Percentiles rank a stretch among this genome's conserved stretches.
These are phyloP conservation scores for Oxytropis ochrocephala DNA, from an alignment of 306 rosid genomes.

Conservation along the genomic window DNA sequence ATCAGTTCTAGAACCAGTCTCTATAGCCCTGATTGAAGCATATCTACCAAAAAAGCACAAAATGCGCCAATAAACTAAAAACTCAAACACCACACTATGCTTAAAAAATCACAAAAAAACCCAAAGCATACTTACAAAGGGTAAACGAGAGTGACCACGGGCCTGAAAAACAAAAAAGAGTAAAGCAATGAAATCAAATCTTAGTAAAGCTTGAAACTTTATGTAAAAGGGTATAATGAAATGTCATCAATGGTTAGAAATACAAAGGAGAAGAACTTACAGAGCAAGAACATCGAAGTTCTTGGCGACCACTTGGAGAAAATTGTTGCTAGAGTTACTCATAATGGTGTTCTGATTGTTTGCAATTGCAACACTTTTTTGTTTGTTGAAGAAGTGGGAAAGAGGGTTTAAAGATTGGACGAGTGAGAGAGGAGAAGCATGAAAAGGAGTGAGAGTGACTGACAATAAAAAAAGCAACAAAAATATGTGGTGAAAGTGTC, in stretches of 20 bases:
- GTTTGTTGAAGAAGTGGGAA: background rate
- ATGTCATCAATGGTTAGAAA: background rate
- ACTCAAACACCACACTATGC: background rate
- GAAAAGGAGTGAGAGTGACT: constrained; percentile 14
- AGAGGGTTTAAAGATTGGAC: constrained; percentile 15
- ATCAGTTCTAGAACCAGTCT: constrained; percentile 62
- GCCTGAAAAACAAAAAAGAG: constrained; percentile 46
- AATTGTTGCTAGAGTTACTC: constrained; percentile 51
- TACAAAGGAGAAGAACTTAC: constrained; percentile 27
- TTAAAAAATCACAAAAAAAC: background rate
- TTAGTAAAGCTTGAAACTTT: background rate
- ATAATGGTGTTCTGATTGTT: constrained; percentile 17
- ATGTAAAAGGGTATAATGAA: background rate
- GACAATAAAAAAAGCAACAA: background rate
- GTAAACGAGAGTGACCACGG: constrained; percentile 70
- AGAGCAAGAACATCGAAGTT: constrained; percentile 91
- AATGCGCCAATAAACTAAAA: background rate
- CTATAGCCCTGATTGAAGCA: constrained; percentile 86
- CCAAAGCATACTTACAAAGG: constrained; percentile 63
- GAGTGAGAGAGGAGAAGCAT: background rate
- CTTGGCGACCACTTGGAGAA: constrained; percentile 68
- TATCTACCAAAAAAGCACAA: constrained; percentile 28
- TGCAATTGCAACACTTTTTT: background rate
- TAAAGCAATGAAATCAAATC: background rate
- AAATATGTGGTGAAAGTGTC: constrained; percentile 12